Conservation (phyloP, 176 grass and related monocot species). For the Tuctoria greenei region DNA sequence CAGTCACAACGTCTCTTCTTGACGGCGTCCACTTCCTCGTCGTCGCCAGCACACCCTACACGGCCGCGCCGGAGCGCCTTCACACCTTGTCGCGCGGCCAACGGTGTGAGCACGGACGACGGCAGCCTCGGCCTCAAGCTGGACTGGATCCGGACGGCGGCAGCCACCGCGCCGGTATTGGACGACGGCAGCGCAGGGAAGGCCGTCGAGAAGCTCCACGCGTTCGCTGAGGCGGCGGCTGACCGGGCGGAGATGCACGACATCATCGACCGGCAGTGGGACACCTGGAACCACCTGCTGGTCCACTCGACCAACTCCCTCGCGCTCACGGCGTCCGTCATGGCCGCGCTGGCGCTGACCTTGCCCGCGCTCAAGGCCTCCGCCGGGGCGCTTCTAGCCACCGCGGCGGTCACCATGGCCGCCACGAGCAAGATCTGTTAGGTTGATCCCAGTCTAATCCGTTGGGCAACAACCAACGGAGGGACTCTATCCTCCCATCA, state of each 20-base stretch:
- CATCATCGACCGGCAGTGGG: constrained; percentile 55
- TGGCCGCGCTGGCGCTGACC: constrained; percentile 40
- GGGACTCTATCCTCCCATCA: no score
- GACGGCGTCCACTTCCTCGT: not conserved
- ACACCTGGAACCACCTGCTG: constrained; percentile 79
- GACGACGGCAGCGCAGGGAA: not conserved
- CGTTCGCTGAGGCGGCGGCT: constrained; percentile 48
- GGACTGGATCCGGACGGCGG: not conserved
- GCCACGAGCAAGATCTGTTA: constrained; percentile 40
- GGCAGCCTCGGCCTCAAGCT: not conserved
- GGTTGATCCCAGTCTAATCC: no score
- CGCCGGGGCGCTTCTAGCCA: constrained; percentile 23
- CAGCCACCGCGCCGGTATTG: not conserved
- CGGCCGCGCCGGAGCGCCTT: not conserved
- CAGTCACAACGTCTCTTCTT: constrained; percentile 21
- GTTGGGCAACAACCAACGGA: no score
- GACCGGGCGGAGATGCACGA: constrained; percentile 66
- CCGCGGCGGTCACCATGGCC: constrained; percentile 39
- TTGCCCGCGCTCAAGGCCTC: constrained; percentile 34
- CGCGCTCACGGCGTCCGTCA: constrained; percentile 41
- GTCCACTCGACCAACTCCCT: constrained; percentile 63
- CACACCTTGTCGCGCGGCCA: not conserved
- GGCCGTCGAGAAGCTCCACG: constrained; percentile 35
- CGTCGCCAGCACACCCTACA: not conserved
- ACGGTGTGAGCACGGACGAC: not conserved